These are phyloP conservation scores for Gastrolobium villosum DNA, from an alignment of 306 rosid genomes.

Conservation along the genomic window DNA sequence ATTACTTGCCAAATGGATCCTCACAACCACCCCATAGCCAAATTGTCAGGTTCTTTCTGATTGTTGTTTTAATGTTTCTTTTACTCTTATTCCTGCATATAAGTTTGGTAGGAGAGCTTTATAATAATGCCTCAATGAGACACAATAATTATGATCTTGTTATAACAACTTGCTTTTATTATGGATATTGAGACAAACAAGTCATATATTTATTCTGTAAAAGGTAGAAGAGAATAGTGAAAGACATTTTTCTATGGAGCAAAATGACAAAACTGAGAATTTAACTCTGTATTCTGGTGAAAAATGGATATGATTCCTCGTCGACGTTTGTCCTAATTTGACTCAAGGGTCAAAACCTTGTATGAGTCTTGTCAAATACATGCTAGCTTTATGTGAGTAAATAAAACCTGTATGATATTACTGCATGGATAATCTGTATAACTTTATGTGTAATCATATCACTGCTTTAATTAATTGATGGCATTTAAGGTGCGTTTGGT, in stretches of 20 bases:
- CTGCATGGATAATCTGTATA: slow-evolving; percentile 32
- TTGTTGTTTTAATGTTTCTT: slow-evolving; percentile 36
- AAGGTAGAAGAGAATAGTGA: background rate
- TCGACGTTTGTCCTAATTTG: slow-evolving; percentile 25
- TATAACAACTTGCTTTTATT: background rate
- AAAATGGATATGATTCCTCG: background rate
- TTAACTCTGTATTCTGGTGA: background rate
- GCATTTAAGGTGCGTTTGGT: background rate
- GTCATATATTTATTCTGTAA: background rate
- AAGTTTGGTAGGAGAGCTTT: slow-evolving; percentile 40
- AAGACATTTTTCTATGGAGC: background rate
- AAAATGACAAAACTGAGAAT: slow-evolving; percentile 14
- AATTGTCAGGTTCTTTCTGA: background rate
- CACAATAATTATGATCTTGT: slow-evolving; percentile 1
- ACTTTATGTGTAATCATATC: slow-evolving; percentile 10
- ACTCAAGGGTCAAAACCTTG: slow-evolving; percentile 37
- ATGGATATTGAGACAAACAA: background rate
- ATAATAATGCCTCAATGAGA: background rate
- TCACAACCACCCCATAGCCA: slow-evolving; percentile 31
- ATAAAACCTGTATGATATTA: slow-evolving; percentile 5
- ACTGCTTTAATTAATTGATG: background rate
- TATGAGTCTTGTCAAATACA: slow-evolving; percentile 19
- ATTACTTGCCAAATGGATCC: slow-evolving; percentile 20
- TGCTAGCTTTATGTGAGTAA: background rate
- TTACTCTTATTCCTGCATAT: background rate